These are phyloP conservation scores for Pezicula neosporulosa DNA, from an alignment of 2,329 filamentous ascomycete genomes.

Conservation along the genomic window DNA sequence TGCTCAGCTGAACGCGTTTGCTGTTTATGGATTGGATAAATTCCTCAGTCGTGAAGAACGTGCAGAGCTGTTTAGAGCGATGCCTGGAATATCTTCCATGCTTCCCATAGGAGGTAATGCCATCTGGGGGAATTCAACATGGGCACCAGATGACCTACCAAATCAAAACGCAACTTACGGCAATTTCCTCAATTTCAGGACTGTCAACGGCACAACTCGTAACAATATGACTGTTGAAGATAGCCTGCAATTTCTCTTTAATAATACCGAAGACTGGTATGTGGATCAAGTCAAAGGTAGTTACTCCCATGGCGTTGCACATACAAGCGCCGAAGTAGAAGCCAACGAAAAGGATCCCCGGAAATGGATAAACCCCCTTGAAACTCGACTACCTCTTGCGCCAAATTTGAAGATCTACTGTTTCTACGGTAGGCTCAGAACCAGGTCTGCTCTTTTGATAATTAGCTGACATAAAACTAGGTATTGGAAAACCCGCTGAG, in stretches of 20 bases:
- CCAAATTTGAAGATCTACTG: slow-evolving; percentile 93
- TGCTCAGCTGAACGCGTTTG: slow-evolving; percentile 91
- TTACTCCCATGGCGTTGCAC: slow-evolving; percentile 88
- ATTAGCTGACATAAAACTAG: slow-evolving; percentile 12
- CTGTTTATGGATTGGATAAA: slow-evolving; percentile 94
- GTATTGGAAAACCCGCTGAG: slow-evolving; percentile 89
- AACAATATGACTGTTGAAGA: slow-evolving; percentile 78
- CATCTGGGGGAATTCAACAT: slow-evolving; percentile 87
- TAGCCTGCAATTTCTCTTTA: slow-evolving; percentile 74
- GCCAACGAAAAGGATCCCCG: slow-evolving; percentile 70
- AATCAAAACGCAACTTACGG: slow-evolving; percentile 74
- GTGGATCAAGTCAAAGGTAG: slow-evolving; percentile 64
- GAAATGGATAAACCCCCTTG: slow-evolving; percentile 95
- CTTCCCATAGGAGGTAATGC: slow-evolving; percentile 88
- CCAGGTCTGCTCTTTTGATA: not conserved
- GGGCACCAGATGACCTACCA: slow-evolving; percentile 82
- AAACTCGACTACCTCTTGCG: slow-evolving; percentile 80
- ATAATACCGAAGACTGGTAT: slow-evolving; percentile 84
- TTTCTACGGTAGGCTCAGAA: slow-evolving; percentile 67
- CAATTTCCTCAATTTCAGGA: slow-evolving; percentile 80
- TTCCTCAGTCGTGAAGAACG: slow-evolving; percentile 89
- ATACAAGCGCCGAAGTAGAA: slow-evolving; percentile 75
- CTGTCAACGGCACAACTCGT: slow-evolving; percentile 59
- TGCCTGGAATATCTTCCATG: slow-evolving; percentile 97
- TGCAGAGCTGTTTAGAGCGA: slow-evolving; percentile 89